Evolutionary conservation across 2,329 filamentous ascomycete genomes (phyloP).

Genomic region (Phialophora verrucosa): DNA sequence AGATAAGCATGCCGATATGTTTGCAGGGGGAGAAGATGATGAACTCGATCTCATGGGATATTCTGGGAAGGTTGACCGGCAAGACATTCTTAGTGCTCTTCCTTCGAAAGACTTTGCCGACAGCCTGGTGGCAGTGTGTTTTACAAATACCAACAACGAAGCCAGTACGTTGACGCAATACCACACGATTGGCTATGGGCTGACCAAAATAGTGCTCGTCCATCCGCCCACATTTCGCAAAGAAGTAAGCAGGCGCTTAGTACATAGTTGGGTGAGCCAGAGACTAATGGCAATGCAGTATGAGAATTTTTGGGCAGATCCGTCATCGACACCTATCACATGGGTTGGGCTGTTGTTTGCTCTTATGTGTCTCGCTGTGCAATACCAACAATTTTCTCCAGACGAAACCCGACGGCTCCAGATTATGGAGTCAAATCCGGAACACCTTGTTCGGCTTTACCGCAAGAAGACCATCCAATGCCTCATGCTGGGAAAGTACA

Average conservation of each 20-base stretch:
- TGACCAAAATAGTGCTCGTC: constrained; percentile 24
- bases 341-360: constrained; percentile 61
- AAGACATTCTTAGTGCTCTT: constrained; percentile 21
- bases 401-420: constrained; percentile 20
- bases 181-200: not conserved
- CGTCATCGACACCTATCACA: constrained; percentile 53
- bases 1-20: not conserved
- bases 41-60: constrained; percentile 11
- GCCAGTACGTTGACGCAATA: constrained; percentile 21
- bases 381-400: constrained; percentile 29
- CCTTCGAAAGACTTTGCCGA: constrained; percentile 26
- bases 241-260: constrained; percentile 24
- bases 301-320: constrained; percentile 59
- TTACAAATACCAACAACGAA: constrained; percentile 29
- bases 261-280: not conserved
- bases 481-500: constrained; percentile 56
- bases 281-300: constrained; percentile 49
- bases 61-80: constrained; percentile 2
- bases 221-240: constrained; percentile 35
- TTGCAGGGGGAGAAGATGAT: not conserved
- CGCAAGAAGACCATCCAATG: constrained; percentile 55
- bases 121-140: constrained; percentile 39
- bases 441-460: constrained; percentile 42
- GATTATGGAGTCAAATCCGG: constrained; percentile 28
- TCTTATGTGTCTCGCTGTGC: constrained; percentile 49